These are phyloP conservation scores for Dictyostelium capitatum DNA, from an alignment of 78 protist species.

Conservation along the genomic window DNA sequence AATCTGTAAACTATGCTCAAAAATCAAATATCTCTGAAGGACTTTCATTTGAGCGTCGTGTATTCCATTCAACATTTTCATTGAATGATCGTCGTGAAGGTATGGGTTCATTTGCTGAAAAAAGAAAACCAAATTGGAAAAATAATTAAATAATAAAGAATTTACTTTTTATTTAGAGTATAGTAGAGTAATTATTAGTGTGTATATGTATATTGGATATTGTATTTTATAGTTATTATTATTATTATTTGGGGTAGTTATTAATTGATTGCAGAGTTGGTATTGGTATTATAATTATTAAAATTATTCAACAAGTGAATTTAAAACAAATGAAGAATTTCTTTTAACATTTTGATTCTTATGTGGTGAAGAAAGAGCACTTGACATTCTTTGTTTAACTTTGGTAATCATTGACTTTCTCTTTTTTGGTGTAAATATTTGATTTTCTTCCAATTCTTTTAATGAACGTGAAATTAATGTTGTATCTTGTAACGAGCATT, in stretches of 20 bases:
- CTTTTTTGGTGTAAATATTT: conserved; percentile 63
- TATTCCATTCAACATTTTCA: conserved; percentile 96
- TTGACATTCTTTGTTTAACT: conserved; percentile 29
- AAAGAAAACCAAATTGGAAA: conserved; percentile 89
- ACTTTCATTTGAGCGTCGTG: conserved; percentile 82
- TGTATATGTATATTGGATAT: too few species aligned
- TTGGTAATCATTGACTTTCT: conserved; percentile 56
- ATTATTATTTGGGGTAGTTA: too few species aligned
- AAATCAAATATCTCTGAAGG: conserved; percentile 92
- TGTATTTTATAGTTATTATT: not conserved
- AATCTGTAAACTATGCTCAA: conserved; percentile 87
- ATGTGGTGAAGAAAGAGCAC: conserved; percentile 21
- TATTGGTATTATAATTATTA: too few species aligned
- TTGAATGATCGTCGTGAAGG: conserved; percentile 94
- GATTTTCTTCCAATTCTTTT: conserved; percentile 28
- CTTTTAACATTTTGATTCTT: conserved; percentile 14
- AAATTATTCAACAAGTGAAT: conserved; percentile 10
- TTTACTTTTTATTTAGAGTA: too few species aligned
- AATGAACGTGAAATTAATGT: conserved; percentile 13
- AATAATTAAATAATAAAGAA: conserved; percentile 5
- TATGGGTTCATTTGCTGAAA: conserved; percentile 95
- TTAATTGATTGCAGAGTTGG: too few species aligned
- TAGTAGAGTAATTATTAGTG: too few species aligned
- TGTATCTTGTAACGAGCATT: not conserved
- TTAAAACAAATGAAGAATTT: conserved; percentile 68